These are phyloP conservation scores for Lolium multiflorum DNA, from an alignment of 176 grass and related monocot genomes.

Conservation along the genomic window DNA sequence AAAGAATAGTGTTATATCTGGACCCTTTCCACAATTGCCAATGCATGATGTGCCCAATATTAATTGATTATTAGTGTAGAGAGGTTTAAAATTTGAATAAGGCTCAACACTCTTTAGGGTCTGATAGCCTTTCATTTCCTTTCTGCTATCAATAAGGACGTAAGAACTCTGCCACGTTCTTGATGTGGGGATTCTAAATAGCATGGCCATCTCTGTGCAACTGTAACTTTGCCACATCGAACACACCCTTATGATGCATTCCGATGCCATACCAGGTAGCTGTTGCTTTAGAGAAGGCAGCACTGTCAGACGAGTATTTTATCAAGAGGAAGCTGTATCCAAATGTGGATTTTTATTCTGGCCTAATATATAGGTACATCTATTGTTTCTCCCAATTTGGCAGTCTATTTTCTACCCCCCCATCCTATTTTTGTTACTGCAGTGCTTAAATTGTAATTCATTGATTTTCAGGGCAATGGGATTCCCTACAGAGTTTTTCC, in stretches of 20 bases:
- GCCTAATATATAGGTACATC: slow-evolving; percentile 91
- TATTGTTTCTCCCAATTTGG: background rate
- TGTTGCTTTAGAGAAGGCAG: slow-evolving; percentile 95
- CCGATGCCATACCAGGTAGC: slow-evolving; percentile 67
- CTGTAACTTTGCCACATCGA: slow-evolving; percentile 17
- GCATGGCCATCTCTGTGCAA: background rate
- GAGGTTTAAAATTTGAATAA: background rate
- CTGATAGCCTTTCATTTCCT: background rate
- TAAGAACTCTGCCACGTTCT: background rate
- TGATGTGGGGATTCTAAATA: background rate
- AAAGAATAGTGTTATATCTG: background rate
- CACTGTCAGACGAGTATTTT: slow-evolving; percentile 94
- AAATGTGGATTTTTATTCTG: slow-evolving; percentile 99
- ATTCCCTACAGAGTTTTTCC: slow-evolving; percentile 95
- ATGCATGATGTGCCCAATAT: background rate
- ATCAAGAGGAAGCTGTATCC: slow-evolving; percentile 98
- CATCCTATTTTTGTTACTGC: background rate
- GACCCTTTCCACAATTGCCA: background rate
- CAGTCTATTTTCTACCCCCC: background rate
- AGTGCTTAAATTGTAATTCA: slow-evolving; percentile 25
- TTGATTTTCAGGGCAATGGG: slow-evolving; percentile 84
- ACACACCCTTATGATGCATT: slow-evolving; percentile 23
- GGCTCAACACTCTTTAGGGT: background rate
- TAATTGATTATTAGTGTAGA: background rate
- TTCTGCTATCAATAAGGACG: background rate